Base-by-base conservation (phyloP, 1,284 basidiomycete species). In the Fomes fomentarius region DNA sequence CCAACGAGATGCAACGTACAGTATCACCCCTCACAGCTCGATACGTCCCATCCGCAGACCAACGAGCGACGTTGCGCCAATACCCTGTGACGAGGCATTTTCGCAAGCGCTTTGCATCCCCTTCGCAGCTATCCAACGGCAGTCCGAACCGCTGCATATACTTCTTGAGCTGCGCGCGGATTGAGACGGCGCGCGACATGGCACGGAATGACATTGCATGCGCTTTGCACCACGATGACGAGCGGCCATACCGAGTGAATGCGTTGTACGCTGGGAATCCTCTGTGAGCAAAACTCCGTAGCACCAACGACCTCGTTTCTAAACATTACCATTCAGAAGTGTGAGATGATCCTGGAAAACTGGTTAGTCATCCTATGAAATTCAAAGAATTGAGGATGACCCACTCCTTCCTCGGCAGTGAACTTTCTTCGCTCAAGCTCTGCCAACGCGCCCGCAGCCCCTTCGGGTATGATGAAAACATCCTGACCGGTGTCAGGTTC, bases 371-470 rank as follows among this genome's bases (percentile, higher is more conserved):
- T 19, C 31, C n/a, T n/a, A n/a, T n/a, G n/a, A n/a, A n/a, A n/a
- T n/a, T n/a, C n/a, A n/a, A n/a, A n/a, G n/a, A n/a, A n/a, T n/a
- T n/a, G n/a, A n/a, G n/a, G n/a, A n/a, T 11, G 25, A 70, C 81
- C 67, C 56, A 93, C 93, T 61, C 97, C 97, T 83, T 99, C 96
- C 71, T 97, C 93, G 0, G 95, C 94, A 0, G 94, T 96, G 65
- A 99, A 99, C 67, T 97, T 96, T 50, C 96, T 78, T 45, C 93
- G 80, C 70, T 96, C 93, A 9, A 99, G 74, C 71, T 97, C 94
- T 9, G 91, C 93, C 48, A 94, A 69, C 0, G 93, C 91, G 7
- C 89, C 92, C 14, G 85, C 80, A n/a, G 84, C 83, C 7, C 93
- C 94, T 15, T 94, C 91, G 7, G 90, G 87, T 48, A 93, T 89